Conservation (phyloP, 257 asterid genomes). For the Solanum pinnatisectum region DNA sequence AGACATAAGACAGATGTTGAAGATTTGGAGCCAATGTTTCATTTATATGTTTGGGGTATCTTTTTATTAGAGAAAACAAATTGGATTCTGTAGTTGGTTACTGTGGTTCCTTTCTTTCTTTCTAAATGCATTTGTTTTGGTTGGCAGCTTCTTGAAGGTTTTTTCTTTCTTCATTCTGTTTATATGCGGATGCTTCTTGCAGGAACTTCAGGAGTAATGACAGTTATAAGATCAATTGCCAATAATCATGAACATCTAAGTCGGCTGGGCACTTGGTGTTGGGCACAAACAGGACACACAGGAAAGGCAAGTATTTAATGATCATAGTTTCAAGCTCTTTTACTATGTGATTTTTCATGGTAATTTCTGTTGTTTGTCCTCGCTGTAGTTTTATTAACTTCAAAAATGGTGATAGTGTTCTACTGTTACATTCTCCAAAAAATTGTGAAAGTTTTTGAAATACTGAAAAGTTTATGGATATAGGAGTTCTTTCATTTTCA, state of each 20-base stretch:
- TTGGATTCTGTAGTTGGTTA: background rate
- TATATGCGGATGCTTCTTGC: constrained; percentile 10
- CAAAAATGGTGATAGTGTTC: background rate
- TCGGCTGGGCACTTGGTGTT: constrained; percentile 84
- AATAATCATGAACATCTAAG: constrained; percentile 77
- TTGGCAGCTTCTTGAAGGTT: background rate
- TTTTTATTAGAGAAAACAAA: background rate
- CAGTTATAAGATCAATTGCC: constrained; percentile 83
- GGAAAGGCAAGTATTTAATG: constrained; percentile 69
- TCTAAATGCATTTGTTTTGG: background rate
- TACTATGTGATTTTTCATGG: background rate
- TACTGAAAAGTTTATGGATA: background rate
- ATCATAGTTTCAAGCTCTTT: background rate
- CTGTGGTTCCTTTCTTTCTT: background rate
- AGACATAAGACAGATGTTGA: constrained; percentile 97
- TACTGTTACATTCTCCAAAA: background rate
- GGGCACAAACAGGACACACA: constrained; percentile 77
- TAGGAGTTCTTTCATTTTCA: background rate
- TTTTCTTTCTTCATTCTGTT: background rate
- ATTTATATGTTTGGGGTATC: constrained; percentile 97
- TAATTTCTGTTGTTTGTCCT: background rate
- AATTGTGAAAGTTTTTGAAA: background rate
- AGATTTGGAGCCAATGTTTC: constrained; percentile 97
- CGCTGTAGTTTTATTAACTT: background rate
- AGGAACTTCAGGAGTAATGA: constrained; percentile 88